Evolutionary conservation across 345 rosid genomes (phyloP).

Genomic region (Hibiscus tridactylites): DNA sequence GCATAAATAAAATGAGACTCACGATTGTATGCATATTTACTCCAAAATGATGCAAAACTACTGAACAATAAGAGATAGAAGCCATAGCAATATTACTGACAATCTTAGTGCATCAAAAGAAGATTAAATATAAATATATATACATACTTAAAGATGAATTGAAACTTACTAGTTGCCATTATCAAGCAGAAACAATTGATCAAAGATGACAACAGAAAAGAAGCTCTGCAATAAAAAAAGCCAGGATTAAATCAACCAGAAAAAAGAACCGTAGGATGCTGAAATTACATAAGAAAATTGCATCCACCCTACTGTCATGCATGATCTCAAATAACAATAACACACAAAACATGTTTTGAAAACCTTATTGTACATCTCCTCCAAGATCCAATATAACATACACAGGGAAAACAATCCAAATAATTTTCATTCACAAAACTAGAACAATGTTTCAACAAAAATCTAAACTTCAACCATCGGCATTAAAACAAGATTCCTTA

Average conservation of each 20-base stretch:
- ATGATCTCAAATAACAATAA: neutral
- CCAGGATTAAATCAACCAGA: neutral
- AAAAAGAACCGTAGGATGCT: neutral
- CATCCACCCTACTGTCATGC: too few relatives aligned
- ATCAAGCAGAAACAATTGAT: neutral
- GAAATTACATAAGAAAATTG: too few relatives aligned
- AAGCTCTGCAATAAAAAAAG: neutral
- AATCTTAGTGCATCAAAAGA: neutral
- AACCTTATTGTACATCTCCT: neutral
- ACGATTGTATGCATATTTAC: neutral
- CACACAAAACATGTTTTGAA: neutral
- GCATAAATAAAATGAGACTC: neutral
- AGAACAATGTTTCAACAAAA: neutral
- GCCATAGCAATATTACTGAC: neutral
- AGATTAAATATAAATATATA: neutral
- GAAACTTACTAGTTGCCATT: slow-evolving; percentile 16
- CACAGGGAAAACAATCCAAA: neutral
- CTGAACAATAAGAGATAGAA: neutral
- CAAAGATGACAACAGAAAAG: neutral
- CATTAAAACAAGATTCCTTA: neutral
- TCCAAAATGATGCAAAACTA: neutral
- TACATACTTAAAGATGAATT: neutral
- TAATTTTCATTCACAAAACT: neutral
- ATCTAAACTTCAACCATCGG: neutral
- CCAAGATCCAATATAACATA: neutral